Evolutionary conservation across 108 stramenopile species (phyloP).

Genomic region (Cylindrotheca fusiformis): DNA sequence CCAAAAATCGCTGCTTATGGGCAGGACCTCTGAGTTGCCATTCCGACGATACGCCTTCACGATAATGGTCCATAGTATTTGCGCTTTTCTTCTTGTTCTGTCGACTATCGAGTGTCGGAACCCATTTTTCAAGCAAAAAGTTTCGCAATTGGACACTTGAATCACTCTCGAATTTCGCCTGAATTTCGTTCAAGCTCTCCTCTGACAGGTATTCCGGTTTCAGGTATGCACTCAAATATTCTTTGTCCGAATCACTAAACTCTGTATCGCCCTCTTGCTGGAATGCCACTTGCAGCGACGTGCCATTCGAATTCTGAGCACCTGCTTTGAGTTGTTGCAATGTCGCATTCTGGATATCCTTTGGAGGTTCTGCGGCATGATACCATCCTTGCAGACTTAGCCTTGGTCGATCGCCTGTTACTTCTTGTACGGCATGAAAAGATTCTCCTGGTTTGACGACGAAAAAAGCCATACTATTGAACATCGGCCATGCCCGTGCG

Average conservation of each 20-base stretch:
- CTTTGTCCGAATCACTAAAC: constrained; percentile 50
- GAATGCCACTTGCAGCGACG: constrained; percentile 1
- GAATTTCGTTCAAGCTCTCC: constrained; percentile 64
- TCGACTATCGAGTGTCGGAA: constrained; percentile 29
- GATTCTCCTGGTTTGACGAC: constrained; percentile 86
- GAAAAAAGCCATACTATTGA: constrained; percentile 93
- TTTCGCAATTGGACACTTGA: constrained; percentile 78
- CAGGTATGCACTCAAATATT: constrained; percentile 65
- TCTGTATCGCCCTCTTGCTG: constrained; percentile 3
- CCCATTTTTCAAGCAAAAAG: constrained; percentile 63
- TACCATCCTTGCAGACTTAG: constrained; percentile 92
- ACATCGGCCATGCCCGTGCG: constrained; percentile 32
- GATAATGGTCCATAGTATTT: constrained; percentile 51
- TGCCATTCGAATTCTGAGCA: constrained; percentile 34
- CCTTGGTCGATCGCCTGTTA: constrained; percentile 86
- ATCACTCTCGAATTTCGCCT: constrained; percentile 70
- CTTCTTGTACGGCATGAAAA: constrained; percentile 97
- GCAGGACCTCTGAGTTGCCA: constrained; percentile 91
- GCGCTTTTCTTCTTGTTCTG: constrained; percentile 12
- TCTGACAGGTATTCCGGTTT: constrained; percentile 56
- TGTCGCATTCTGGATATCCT: constrained; percentile 62
- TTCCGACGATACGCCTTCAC: constrained; percentile 49
- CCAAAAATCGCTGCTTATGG: constrained; percentile 91
- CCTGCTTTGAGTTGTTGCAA: constrained; percentile 66
- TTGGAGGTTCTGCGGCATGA: constrained; percentile 60